Base-by-base conservation (phyloP, 139 green algal genomes). In the Chlamydomonas applanata region DNA sequence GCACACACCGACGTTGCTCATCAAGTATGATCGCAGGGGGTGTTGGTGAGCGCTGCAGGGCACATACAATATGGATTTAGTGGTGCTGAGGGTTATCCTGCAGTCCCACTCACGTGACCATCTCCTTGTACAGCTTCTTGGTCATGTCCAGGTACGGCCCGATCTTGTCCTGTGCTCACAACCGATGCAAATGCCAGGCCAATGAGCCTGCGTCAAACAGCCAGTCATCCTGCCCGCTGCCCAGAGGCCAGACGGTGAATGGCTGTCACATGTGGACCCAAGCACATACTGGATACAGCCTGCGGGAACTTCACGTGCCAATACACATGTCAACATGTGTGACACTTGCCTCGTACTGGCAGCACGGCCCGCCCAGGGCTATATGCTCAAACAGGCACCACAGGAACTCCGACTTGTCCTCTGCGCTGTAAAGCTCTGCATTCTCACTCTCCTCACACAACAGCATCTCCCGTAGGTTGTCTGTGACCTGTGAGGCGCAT, bases 61-160 rank as follows among this genome's bases (percentile, higher is more conserved):
- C 22, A 7, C 13, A 4, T 19, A 20, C 2, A 36, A 45, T 22
- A 32, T 24, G 27, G 17, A 33, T 27, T 19, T 32, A 45, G 44
- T 4, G 7, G 25, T 16, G n/a, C n/a, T n/a, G n/a, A n/a, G 27
- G 7, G 53, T n/a, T 20, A 44, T 2, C 3, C 56, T 14, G 29
- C 29, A 22, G 60, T 25, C 24, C 2, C 36, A 34, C 72, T 46
- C 24, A 89, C 83, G 72, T 78, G 4, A 86, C 61, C 5, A 86
- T 67, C 19, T 83, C 80, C 74, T 89, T 89, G 77, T 89, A 89
- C n/a, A 89, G 36, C 16, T 69, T 60, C 61, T 89, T 89, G 62
- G 71, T 74, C 0, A 69, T 60, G 44, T 89, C 83, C 11, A 85
- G 46, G 69, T 89, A 89, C 9, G 80, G 71, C 54, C 82, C 74